A percentile compares a stretch with the other conserved stretches of the same genome.
Evolutionary conservation across 2,329 filamentous ascomycete species (phyloP).

Genomic region (Cladorrhinum sp.): DNA sequence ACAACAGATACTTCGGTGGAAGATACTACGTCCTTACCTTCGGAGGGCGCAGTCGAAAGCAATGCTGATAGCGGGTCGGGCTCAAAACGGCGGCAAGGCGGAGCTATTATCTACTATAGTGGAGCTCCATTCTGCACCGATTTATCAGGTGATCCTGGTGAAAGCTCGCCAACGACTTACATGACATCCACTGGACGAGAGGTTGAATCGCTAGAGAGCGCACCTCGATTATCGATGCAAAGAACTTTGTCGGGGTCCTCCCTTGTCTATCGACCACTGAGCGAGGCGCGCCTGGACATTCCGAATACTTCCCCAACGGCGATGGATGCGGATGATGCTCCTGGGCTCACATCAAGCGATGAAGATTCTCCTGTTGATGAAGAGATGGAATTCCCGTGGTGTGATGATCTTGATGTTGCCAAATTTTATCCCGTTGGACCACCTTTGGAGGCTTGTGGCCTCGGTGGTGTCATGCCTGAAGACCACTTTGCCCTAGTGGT

Average conservation of each 20-base stretch:
- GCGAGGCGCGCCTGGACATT: conserved; percentile 32
- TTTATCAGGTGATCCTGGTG: conserved; percentile 63
- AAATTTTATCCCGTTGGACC: conserved; percentile 44
- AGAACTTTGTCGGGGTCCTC: conserved; percentile 52
- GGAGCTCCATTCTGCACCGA: conserved; percentile 79
- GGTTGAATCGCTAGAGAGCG: conserved; percentile 22
- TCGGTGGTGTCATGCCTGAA: conserved; percentile 59
- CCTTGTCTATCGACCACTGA: conserved; percentile 49
- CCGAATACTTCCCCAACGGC: conserved; percentile 20
- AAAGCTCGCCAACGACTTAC: conserved; percentile 46
- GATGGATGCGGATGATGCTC: conserved; percentile 29
- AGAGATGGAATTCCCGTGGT: conserved; percentile 48
- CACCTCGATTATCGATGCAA: conserved; percentile 23
- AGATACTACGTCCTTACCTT: conserved; percentile 44
- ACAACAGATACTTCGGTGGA: conserved; percentile 47
- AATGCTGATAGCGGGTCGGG: conserved; percentile 48
- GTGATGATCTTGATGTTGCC: conserved; percentile 40
- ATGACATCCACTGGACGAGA: conserved; percentile 46
- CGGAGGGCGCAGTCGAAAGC: conserved; percentile 46
- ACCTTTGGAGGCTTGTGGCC: conserved; percentile 55
- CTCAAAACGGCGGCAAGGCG: conserved; percentile 57
- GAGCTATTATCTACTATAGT: conserved; percentile 80
- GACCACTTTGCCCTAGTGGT: conserved; percentile 61
- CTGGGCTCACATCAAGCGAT: conserved; percentile 33
- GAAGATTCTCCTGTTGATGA: conserved; percentile 38